phyloP scores from a whole-genome alignment of 2,329 filamentous ascomycete genomes.

The Daldinia sp. region DNA sequence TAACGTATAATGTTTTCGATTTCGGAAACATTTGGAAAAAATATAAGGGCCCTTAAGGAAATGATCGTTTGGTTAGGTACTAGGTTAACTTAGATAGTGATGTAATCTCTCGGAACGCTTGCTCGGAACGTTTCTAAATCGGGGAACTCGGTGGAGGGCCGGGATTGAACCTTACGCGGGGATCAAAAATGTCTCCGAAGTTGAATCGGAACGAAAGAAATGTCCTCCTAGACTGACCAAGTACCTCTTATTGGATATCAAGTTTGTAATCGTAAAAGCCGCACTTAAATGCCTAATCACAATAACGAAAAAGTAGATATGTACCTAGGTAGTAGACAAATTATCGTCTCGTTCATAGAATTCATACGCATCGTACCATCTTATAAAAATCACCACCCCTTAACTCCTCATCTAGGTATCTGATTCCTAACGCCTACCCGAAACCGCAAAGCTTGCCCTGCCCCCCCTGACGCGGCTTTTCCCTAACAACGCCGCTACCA shows the following conservation, averaged over 20 bases:
- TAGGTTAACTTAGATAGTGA: background rate
- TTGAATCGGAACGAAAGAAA: background rate
- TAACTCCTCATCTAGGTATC: constrained; percentile 1
- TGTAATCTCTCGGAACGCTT: background rate
- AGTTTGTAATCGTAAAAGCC: background rate
- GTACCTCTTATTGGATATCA: no score
- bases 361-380: constrained; percentile 3
- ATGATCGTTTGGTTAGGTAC: background rate
- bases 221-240: background rate
- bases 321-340: background rate
- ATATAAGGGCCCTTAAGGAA: background rate
- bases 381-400: constrained; percentile 5
- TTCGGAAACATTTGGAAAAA: background rate
- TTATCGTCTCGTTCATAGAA: constrained; percentile 1
- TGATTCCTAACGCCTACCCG: constrained; percentile 8
- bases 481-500: constrained; percentile 23
- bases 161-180: background rate
- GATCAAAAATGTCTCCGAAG: background rate
- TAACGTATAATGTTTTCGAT: background rate
- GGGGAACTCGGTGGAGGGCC: background rate
- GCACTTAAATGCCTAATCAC: background rate
- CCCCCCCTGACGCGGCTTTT: background rate
- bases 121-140: background rate
- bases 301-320: background rate
- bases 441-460: background rate